A percentile compares a stretch with the other conserved stretches of the same genome.
phyloP scores from a whole-genome alignment of 768 basidiomycete genomes.

The Cystobasidium onofrii region DNA sequence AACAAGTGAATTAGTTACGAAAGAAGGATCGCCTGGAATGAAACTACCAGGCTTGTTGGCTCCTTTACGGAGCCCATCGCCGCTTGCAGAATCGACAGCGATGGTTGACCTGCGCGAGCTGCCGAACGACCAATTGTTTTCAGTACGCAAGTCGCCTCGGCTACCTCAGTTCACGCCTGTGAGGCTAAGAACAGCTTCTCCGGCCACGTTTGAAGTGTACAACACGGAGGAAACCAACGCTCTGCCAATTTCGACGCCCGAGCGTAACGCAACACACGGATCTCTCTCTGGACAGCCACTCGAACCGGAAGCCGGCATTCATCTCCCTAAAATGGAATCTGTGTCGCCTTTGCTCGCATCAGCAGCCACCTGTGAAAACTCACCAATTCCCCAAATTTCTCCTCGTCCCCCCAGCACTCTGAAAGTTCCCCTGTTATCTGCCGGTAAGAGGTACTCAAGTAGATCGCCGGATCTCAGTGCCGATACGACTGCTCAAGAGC shows the following conservation, averaged over 20 bases:
- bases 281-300: not conserved
- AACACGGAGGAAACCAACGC: not conserved
- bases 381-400: not conserved
- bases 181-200: not conserved
- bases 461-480: not conserved
- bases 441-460: not conserved
- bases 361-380: not conserved
- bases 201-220: not conserved
- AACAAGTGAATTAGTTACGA: too few relatives aligned
- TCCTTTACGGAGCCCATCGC: too few relatives aligned
- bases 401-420: not conserved
- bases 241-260: not conserved
- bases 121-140: not conserved
- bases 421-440: not conserved
- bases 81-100: not conserved
- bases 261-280: not conserved
- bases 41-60: too few relatives aligned
- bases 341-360: not conserved
- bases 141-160: not conserved
- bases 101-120: not conserved
- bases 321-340: not conserved
- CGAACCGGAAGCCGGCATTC: not conserved
- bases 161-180: not conserved
- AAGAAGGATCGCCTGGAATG: too few relatives aligned
- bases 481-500: not conserved